Evolutionary conservation across 1,284 basidiomycete genomes (phyloP).

Genomic region (Apiotrichum mycotoxinovorans): DNA sequence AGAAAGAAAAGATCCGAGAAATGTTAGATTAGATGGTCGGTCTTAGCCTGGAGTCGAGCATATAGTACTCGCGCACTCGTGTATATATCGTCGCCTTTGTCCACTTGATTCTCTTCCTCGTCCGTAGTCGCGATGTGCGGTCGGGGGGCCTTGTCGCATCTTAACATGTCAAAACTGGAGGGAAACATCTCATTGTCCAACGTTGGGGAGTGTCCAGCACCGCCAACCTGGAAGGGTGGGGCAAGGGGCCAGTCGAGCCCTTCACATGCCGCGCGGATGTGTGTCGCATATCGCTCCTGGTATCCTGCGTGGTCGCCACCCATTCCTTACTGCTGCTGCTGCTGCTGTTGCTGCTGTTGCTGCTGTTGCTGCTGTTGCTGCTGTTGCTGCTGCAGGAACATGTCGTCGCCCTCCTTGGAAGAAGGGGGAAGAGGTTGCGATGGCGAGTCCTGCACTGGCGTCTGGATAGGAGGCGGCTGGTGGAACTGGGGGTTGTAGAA

Average conservation of each 20-base stretch:
- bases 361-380: not conserved
- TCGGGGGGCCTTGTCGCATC: too few species aligned
- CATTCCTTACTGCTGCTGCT: not conserved
- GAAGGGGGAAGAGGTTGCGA: not conserved
- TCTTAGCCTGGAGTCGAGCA: too few species aligned
- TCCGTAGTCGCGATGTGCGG: too few species aligned
- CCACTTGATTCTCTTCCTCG: too few species aligned
- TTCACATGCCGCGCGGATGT: not conserved
- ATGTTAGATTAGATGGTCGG: too few species aligned
- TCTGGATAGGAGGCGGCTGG: not conserved
- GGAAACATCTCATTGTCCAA: not conserved
- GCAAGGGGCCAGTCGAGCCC: not conserved
- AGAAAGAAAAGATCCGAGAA: not conserved
- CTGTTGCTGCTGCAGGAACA: not conserved
- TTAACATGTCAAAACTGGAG: too few species aligned
- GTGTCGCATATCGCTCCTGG: too few species aligned
- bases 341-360: not conserved
- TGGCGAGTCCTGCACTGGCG: not conserved
- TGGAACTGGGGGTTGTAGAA: conserved; percentile 11
- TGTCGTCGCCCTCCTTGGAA: not conserved
- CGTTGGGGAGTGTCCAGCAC: not conserved
- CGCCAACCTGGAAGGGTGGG: not conserved
- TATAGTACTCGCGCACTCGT: too few species aligned
- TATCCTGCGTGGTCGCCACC: not conserved
- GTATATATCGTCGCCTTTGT: too few species aligned